Base-by-base conservation (phyloP, 768 basidiomycete species). In the Trametopsis cervina region DNA sequence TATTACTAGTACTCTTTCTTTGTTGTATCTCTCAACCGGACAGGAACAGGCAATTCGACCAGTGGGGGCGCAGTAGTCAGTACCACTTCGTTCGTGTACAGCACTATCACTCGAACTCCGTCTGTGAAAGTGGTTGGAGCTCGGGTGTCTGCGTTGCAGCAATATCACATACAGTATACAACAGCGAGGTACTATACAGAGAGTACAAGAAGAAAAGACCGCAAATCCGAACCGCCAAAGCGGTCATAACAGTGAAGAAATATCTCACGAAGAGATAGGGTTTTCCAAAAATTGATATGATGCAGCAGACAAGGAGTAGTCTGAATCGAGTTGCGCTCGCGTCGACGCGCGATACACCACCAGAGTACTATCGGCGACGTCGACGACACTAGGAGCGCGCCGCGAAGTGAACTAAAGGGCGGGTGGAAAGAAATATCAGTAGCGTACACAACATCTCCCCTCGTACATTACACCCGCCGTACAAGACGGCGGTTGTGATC, bases 391-490 rank as follows among this genome's bases (percentile, higher is more conserved):
- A 33, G 43, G 18, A 36, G 52, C 52, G 59, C 49, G 62, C 54
- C 50, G 50, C 54, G 51, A 52, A 51, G 50, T 55, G 50, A 36
- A 55, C 51, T 50, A 49, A 50, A 53, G 52, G 47, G 46, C 47
- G 50, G 45, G 40, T 40, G 42, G 38, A 60, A 62, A 66, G 66
- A n/a, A n/a, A n/a, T 51, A 23, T 42, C 25, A 46, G 33, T 18
- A 33, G 41, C 38, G 25, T 29, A 42, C 22, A 13, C 26, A 26
- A 10, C 50, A 43, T n/a, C 29, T n/a, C 50, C 38, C 40, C 54
- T 55, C 50, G 36, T 52, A 48, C 25, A 29, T 23, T n/a, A 40
- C 29, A 7, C 29, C 29, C 15, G 29, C 15, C 42, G 33, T n/a
- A 52, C 49, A 44, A 56, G 38, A 18, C 39, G n/a, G 18, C 21